Evolutionary conservation across 192 early-diverging fungal species (phyloP).

Genomic region (Dissophora ornata): DNA sequence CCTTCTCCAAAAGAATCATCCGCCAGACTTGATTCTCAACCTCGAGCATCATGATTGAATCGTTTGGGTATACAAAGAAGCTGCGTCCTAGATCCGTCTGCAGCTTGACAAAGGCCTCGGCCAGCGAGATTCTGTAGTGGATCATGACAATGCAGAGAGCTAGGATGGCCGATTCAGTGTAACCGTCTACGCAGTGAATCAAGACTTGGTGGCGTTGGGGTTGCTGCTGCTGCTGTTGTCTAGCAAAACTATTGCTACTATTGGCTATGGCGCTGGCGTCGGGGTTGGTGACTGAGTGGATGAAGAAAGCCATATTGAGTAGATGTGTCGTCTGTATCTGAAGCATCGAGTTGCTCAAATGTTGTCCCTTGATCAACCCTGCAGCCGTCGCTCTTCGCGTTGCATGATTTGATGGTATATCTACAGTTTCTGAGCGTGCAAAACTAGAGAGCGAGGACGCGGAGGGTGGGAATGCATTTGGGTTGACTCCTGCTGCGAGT

Average conservation of each 20-base stretch:
- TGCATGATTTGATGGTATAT: conserved; percentile 17
- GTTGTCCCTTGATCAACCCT: conserved; percentile 8
- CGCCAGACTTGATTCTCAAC: conserved; percentile 58
- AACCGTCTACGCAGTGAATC: conserved; percentile 69
- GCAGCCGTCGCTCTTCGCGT: conserved; percentile 30
- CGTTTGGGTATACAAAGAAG: conserved; percentile 68
- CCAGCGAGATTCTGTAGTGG: conserved; percentile 55
- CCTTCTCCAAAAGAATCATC: conserved; percentile 10
- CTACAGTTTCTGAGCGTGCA: conserved; percentile 12
- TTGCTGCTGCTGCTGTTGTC: conserved; percentile 31
- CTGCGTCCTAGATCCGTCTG: conserved; percentile 60
- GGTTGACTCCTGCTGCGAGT: conserved; percentile 15
- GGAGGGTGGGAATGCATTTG: conserved; percentile 46
- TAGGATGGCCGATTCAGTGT: conserved; percentile 65
- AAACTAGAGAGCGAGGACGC: conserved; percentile 36
- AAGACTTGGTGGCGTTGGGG: conserved; percentile 50
- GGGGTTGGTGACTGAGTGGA: conserved; percentile 20
- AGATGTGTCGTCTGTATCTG: conserved; percentile 26
- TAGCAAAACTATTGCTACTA: conserved; percentile 47
- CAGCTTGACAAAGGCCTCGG: conserved; percentile 63
- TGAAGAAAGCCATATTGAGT: conserved; percentile 51
- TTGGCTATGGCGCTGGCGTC: conserved; percentile 40
- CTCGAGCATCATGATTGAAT: conserved; percentile 55
- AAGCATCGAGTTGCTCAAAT: conserved; percentile 13
- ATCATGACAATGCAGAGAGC: conserved; percentile 63